Evolutionary conservation across 805 yeast genomes (phyloP).

Genomic region (Blastobotrys mokoenaii): DNA sequence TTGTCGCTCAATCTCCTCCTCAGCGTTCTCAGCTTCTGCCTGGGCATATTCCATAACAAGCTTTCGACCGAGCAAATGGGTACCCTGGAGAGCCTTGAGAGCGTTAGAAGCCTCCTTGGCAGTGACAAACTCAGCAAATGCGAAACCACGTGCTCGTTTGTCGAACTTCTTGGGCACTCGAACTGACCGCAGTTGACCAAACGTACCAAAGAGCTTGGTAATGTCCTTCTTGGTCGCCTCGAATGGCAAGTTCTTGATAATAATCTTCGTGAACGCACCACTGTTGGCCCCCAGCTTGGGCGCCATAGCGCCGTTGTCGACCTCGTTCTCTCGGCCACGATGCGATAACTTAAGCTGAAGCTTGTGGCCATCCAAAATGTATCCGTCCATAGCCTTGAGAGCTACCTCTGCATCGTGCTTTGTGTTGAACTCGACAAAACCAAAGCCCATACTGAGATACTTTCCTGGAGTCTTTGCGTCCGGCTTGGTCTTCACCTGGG

Average conservation of each 20-base stretch:
- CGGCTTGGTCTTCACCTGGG: slow-evolving; percentile 79
- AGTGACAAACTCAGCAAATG: slow-evolving; percentile 85
- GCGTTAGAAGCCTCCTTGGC: slow-evolving; percentile 90
- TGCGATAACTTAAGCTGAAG: slow-evolving; percentile 83
- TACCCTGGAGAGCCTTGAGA: slow-evolving; percentile 88
- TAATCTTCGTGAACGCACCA: slow-evolving; percentile 46
- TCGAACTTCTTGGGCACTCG: slow-evolving; percentile 96
- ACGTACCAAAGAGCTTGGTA: slow-evolving; percentile 86
- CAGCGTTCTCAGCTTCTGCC: slow-evolving; percentile 72
- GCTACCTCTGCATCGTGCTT: slow-evolving; percentile 74
- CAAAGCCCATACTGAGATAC: slow-evolving; percentile 91
- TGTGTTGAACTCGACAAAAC: slow-evolving; percentile 84
- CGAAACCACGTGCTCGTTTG: slow-evolving; percentile 93
- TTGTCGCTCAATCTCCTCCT: slow-evolving; percentile 86
- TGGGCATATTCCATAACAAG: slow-evolving; percentile 90
- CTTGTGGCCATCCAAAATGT: slow-evolving; percentile 79
- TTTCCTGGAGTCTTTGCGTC: slow-evolving; percentile 66
- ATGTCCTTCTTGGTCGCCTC: slow-evolving; percentile 91
- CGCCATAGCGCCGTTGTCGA: slow-evolving; percentile 10
- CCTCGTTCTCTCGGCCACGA: slow-evolving; percentile 39
- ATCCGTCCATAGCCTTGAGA: slow-evolving; percentile 62
- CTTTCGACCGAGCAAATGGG: slow-evolving; percentile 92
- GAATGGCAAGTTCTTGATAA: slow-evolving; percentile 94
- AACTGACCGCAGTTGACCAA: slow-evolving; percentile 89
- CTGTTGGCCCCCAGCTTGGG: background rate